Base-by-base conservation (phyloP, 1,284 basidiomycete species). In the Xanthoconium separans region DNA sequence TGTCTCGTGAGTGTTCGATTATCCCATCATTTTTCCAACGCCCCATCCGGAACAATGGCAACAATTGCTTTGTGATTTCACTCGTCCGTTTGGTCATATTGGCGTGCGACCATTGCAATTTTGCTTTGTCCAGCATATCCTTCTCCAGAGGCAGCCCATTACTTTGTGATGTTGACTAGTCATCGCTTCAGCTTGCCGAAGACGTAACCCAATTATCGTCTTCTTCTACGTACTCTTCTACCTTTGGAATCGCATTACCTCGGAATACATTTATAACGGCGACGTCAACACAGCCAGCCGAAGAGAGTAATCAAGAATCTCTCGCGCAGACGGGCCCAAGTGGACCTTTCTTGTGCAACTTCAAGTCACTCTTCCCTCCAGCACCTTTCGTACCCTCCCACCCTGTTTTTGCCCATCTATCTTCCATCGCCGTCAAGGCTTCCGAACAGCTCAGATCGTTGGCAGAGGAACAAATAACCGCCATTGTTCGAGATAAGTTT, bases 361-460 rank as follows among this genome's bases (percentile, higher is more conserved):
- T 84, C 58, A 75, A 75, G 41, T 75, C 85, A 4, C 70, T 91
- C 30, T 87, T 91, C 65, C 80, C 83, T 30, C 87, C 87, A 20
- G 81, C 86, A 16, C 89, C 89, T 11, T 91, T 89, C 68, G 83
- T 86, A 0, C 84, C 89, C 13, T 83, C 83, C 22, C 87, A 91
- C 61, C 81, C 83, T 9, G 81, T 85, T 42, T 92, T 91, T 65
- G 59, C 74, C 34, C 80, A 86, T 64, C 74, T 92, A 33, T 78
- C 85, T 31, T 75, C 78, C 31, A 63, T 84, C 50, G 89, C 88
- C 22, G 68, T 72, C 18, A 70, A 76, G 36, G 73, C 80, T 61
- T 88, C 88, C 1, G 72, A 82, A 37, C 73, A 70, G 45, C 68
- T 84, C 48, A 80, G 87, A 52, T 69, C 75, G 29, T 70, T 74